Conservation (phyloP, 257 asterid species). For the Scutellaria baicalensis region DNA sequence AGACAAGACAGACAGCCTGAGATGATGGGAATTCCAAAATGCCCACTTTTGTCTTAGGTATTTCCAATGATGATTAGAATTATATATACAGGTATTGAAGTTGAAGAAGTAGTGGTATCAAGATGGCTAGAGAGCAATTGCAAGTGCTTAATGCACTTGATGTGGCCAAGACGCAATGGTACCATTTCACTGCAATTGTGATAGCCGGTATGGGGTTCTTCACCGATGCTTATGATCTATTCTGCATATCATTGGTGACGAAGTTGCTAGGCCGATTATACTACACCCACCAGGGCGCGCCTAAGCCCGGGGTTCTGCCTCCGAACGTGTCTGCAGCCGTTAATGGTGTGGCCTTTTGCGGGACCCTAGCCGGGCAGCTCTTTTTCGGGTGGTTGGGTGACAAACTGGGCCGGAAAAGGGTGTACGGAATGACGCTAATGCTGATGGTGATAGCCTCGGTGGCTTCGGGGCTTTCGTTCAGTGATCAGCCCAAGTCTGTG, state of each 20-base stretch:
- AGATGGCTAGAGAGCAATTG: slow-evolving; percentile 31
- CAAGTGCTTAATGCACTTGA: slow-evolving; percentile 58
- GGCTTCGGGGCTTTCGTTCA: slow-evolving; percentile 52
- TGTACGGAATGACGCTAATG: slow-evolving; percentile 54
- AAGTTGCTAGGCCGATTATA: slow-evolving; percentile 50
- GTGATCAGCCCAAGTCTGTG: slow-evolving; percentile 34
- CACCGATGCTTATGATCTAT: slow-evolving; percentile 66
- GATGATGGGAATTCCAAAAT: background rate
- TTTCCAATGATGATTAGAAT: no score
- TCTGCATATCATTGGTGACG: slow-evolving; percentile 36
- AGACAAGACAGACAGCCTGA: background rate
- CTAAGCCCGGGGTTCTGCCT: slow-evolving; percentile 41
- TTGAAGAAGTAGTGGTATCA: no score
- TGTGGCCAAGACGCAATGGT: slow-evolving; percentile 52
- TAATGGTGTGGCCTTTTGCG: slow-evolving; percentile 57
- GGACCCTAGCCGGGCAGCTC: slow-evolving; percentile 58
- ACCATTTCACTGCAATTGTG: slow-evolving; percentile 58
- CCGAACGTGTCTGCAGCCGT: slow-evolving; percentile 41
- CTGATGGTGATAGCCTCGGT: slow-evolving; percentile 50
- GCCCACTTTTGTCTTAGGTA: background rate
- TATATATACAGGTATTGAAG: no score
- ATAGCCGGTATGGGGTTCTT: slow-evolving; percentile 68
- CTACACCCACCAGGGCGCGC: slow-evolving; percentile 12
- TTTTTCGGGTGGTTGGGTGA: slow-evolving; percentile 78
- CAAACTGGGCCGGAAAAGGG: slow-evolving; percentile 54